A percentile compares a stretch with the other conserved stretches of the same genome.
Conservation (phyloP, 345 rosid species). For the Mallotus nudiflorus region DNA sequence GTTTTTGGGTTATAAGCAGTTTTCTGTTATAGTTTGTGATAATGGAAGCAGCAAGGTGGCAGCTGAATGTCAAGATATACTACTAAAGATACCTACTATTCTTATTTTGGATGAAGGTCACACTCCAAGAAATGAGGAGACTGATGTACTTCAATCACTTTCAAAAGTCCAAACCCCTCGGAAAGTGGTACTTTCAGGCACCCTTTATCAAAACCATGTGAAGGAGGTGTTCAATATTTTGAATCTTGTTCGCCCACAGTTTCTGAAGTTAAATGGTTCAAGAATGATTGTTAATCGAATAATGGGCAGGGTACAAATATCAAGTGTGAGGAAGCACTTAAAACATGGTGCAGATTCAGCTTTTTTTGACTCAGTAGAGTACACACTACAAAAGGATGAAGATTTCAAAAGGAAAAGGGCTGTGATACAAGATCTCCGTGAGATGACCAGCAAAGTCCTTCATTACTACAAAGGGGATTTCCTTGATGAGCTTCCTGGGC, state of each 20-base stretch:
- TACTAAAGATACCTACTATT: slow-evolving; percentile 68
- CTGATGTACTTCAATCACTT: slow-evolving; percentile 66
- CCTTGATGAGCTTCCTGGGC: slow-evolving; percentile 79
- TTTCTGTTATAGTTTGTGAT: slow-evolving; percentile 70
- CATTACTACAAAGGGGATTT: slow-evolving; percentile 92
- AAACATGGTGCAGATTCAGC: slow-evolving; percentile 36
- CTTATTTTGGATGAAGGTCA: slow-evolving; percentile 89
- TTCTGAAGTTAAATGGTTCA: slow-evolving; percentile 50
- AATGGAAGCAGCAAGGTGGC: slow-evolving; percentile 30
- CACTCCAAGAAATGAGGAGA: slow-evolving; percentile 78
- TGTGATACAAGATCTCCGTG: slow-evolving; percentile 75
- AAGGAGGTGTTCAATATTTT: slow-evolving; percentile 81
- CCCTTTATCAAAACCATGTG: slow-evolving; percentile 84
- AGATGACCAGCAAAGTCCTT: slow-evolving; percentile 74
- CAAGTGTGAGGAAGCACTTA: slow-evolving; percentile 43
- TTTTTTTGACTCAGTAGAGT: slow-evolving; percentile 71
- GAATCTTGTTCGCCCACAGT: slow-evolving; percentile 85
- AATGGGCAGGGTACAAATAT: slow-evolving; percentile 56
- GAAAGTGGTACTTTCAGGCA: slow-evolving; percentile 87
- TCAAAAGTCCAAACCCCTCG: slow-evolving; percentile 71
- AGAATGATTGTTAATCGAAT: slow-evolving; percentile 49
- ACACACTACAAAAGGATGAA: slow-evolving; percentile 50
- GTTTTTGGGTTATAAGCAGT: slow-evolving; percentile 84
- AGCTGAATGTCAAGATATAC: slow-evolving; percentile 53
- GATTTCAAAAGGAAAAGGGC: slow-evolving; percentile 54